Conservation (phyloP, 352 stramenopile genomes). For the Globisporangium paroecandrum region DNA sequence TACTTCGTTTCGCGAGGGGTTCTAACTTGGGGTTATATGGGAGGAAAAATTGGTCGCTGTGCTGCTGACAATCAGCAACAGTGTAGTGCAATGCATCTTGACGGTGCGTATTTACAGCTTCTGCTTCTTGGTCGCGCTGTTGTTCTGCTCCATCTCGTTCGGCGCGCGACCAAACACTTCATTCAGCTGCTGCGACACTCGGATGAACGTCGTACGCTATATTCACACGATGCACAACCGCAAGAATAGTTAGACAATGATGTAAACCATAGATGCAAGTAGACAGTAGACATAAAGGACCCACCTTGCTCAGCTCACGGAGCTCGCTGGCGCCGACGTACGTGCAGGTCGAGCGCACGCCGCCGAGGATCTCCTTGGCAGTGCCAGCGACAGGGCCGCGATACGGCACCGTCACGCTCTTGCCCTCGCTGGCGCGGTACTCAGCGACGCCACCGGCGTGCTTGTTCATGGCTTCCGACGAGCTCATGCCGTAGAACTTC, state of each 20-base stretch:
- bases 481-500: slow-evolving; percentile 94
- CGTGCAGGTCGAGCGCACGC: slow-evolving; percentile 90
- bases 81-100: neutral
- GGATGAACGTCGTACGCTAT: slow-evolving; percentile 90
- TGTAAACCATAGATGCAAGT: neutral
- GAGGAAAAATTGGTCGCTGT: neutral
- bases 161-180: slow-evolving; percentile 85
- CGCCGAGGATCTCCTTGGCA: slow-evolving; percentile 89
- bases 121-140: slow-evolving; percentile 48
- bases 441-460: slow-evolving; percentile 88
- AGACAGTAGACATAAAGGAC: neutral
- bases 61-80: neutral
- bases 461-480: slow-evolving; percentile 90
- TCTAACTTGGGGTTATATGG: slow-evolving; percentile 3
- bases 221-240: neutral
- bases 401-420: slow-evolving; percentile 89
- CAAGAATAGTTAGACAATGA: neutral
- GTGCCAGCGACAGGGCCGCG: slow-evolving; percentile 74
- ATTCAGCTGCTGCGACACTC: slow-evolving; percentile 91
- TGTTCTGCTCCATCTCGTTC: slow-evolving; percentile 69
- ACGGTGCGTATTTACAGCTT: slow-evolving; percentile 27
- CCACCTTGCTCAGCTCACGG: slow-evolving; percentile 87
- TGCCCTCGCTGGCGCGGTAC: slow-evolving; percentile 90
- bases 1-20: slow-evolving; percentile 12
- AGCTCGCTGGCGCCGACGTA: slow-evolving; percentile 89